Percentiles rank a stretch among this genome's conserved stretches.
Evolutionary conservation across 176 grass and related monocot genomes (phyloP).

Genomic region (Thinopyrum elongatum): DNA sequence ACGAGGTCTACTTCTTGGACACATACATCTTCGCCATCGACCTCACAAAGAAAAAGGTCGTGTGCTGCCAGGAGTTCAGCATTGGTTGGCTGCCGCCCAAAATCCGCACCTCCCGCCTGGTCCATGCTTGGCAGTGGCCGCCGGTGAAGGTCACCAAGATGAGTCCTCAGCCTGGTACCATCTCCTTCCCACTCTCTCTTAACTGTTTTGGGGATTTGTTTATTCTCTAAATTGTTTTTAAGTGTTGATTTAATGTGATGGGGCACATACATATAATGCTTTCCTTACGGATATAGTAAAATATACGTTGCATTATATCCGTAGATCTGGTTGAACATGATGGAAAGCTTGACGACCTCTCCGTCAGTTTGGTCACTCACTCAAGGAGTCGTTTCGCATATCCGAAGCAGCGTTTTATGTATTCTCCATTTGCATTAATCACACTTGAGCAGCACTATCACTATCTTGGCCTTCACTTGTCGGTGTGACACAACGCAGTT

Average conservation of each 20-base stretch:
- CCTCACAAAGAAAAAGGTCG: background rate
- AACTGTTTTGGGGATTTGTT: background rate
- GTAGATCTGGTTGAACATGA: constrained; percentile 5
- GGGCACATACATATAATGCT: background rate
- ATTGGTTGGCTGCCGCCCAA: background rate
- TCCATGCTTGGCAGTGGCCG: background rate
- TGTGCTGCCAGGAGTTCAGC: background rate
- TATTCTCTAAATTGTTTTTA: background rate
- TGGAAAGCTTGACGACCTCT: constrained; percentile 27
- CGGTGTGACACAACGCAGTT: constrained; percentile 26
- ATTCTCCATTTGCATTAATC: background rate
- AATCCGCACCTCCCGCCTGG: background rate
- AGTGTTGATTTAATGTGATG: background rate
- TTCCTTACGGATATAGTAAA: too few species aligned
- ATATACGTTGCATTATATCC: too few species aligned
- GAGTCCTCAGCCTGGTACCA: background rate
- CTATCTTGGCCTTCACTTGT: background rate
- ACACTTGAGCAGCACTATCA: background rate
- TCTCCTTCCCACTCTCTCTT: background rate
- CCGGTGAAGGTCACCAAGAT: too few species aligned
- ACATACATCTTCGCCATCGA: background rate
- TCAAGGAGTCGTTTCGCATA: too few species aligned
- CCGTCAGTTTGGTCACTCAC: constrained; percentile 30
- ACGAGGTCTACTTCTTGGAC: background rate
- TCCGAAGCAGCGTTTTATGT: background rate